Evolutionary conservation across 306 rosid genomes (phyloP), one percentile per base, ranked within the genome.

Genomic region (Begonia fuchsioides): DNA sequence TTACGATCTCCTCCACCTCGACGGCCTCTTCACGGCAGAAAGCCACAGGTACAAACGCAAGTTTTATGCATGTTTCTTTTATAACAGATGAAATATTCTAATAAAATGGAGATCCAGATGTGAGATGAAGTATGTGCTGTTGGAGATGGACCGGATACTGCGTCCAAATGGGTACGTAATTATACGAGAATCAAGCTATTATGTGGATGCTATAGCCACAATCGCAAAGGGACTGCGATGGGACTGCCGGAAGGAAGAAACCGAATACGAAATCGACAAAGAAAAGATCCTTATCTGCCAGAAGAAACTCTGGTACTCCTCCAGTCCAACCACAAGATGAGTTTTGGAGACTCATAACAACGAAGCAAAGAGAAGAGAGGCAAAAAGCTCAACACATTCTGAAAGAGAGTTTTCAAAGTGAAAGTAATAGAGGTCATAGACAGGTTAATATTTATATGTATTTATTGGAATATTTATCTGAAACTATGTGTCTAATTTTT

Each of bases 71-170:
- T 20, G 32, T 20, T 20, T 20, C 0, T 20, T 20, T 20, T 20
- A 20, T 20, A 20, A 2, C 5, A 20, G 5, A 20, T 2, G 32
- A 20, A 20, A 20, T 20, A 20, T 2, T n/a, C n/a, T n/a, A n/a
- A n/a, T n/a, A n/a, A n/a, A n/a, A n/a, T n/a, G n/a, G n/a, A n/a
- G n/a, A n/a, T 35, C 1, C 77, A 92, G 99, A 57, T 92, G 99
- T 61, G 96, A 85, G 17, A 82, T 86, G 96, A 86, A 92, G 74
- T 72, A 56, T 47, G 81, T 86, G 68, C 65, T 92, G 56, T 52
- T 92, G 66, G 99, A 92, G 73, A 92, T 92, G 99, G 99, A 92
- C 75, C 59, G 99, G 48, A 75, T 92, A 48, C 61, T 92, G 16
- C 69, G 99, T 15, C 96, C 99, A 1, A 69, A 49, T 1, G 96